Base-by-base conservation (phyloP, 768 basidiomycete species). In the Pleurotus cornucopiae region DNA sequence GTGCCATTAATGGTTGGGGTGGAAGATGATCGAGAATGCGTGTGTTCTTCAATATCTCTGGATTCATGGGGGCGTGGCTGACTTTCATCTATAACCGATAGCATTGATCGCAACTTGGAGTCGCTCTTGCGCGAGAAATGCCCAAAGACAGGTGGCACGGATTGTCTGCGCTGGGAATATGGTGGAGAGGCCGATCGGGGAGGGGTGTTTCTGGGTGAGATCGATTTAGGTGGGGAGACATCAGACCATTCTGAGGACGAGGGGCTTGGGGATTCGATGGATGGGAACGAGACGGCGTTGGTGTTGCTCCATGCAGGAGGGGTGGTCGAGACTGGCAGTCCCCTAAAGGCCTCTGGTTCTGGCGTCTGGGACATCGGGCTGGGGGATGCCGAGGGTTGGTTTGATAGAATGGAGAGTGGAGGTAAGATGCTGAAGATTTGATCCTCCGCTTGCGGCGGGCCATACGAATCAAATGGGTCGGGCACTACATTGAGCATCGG, bases 361-460 rank as follows among this genome's bases (percentile, higher is more conserved):
- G 78, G 71, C 58, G 76, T 80, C 56, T 72, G 74, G 11, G 78
- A 78, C 59, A 81, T 64, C n/a, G 88, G 82, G 60, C 81, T 84
- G 14, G 84, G 75, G 20, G 84, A 78, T 13, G 85, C 71, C 5
- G 88, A 83, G 16, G 76, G 69, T 46, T 66, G 62, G 53, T 62
- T 71, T 40, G 82, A 81, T 75, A 87, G 86, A 57, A 91, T 85
- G 30, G 89, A 88, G 30, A 93, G 76, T 2, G 95, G 94, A 4
- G 92, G 86, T 1, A 98, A 80, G 58, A 97, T 95, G 66, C 85
- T 91, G 73, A 96, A 96, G 61, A 97, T 94, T 66, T 93, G 88
- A 63, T 94, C 88, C 68, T 94, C 91, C 41, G 89, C 78, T 62
- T 88, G 90, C 2, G 89, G 87, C 18, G 90, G 89, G 3, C 91